Conservation (phyloP, 768 basidiomycete genomes). For the Suillus lakei region DNA sequence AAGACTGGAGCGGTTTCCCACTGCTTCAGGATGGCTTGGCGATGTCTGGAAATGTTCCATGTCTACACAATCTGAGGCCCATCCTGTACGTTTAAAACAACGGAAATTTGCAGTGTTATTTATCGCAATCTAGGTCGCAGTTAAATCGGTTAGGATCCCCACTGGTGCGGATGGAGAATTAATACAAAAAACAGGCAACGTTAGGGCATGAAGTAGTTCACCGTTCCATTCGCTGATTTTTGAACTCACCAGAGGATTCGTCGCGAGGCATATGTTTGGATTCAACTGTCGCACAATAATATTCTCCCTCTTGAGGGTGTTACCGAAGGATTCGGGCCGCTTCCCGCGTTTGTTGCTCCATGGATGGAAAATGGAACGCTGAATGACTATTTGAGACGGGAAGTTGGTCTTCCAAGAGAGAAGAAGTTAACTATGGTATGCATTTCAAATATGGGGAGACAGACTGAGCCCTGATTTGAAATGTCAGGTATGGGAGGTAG, state of each 20-base stretch:
- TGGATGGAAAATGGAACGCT: conserved; percentile 37
- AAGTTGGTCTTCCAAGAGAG: too few relatives aligned
- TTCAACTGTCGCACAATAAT: conserved; percentile 31
- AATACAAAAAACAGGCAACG: not conserved
- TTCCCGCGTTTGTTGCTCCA: conserved; percentile 25
- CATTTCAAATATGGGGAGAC: too few relatives aligned
- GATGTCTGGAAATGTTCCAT: too few relatives aligned
- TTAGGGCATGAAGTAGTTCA: not conserved
- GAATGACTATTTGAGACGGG: conserved; percentile 28
- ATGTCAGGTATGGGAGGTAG: too few relatives aligned
- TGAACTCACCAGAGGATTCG: conserved; percentile 28
- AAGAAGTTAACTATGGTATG: too few relatives aligned
- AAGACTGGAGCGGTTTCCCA: not conserved
- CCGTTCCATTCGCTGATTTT: not conserved
- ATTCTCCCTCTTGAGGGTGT: conserved; percentile 37
- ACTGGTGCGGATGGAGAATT: not conserved
- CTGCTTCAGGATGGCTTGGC: not conserved
- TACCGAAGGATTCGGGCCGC: conserved; percentile 13
- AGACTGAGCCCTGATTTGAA: too few relatives aligned
- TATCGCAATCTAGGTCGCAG: conserved; percentile 5
- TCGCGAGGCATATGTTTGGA: conserved; percentile 36
- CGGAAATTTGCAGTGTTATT: not conserved
- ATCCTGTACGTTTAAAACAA: not conserved
- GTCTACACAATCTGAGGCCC: not conserved
- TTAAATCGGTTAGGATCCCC: conserved; percentile 8